Conservation (phyloP, 345 rosid species). For the Pugionium dolabratum region DNA sequence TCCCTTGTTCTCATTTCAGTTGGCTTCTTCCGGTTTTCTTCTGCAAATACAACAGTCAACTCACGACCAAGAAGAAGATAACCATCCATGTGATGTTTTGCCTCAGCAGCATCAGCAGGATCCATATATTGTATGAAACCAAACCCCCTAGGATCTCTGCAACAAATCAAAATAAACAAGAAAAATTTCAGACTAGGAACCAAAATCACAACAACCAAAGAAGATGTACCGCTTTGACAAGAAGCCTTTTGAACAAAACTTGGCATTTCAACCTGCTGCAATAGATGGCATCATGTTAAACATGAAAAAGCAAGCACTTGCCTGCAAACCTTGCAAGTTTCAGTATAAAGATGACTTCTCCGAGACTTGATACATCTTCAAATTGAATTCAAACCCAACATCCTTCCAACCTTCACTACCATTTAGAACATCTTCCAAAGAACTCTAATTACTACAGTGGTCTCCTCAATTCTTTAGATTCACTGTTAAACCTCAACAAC, state of each 20-base stretch:
- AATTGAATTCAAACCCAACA: slow-evolving; percentile 96
- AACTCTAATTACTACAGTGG: slow-evolving; percentile 91
- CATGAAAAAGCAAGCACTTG: slow-evolving; percentile 91
- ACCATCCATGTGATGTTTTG: slow-evolving; percentile 94
- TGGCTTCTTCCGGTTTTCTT: slow-evolving; percentile 98
- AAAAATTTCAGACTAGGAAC: slow-evolving; percentile 19
- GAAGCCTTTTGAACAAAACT: slow-evolving; percentile 46
- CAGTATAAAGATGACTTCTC: slow-evolving; percentile 96
- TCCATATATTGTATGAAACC: slow-evolving; percentile 89
- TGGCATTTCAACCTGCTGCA: slow-evolving; percentile 59
- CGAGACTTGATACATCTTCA: slow-evolving; percentile 98
- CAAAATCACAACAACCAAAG: slow-evolving; percentile 20
- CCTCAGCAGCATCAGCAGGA: slow-evolving; percentile 91
- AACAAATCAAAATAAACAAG: slow-evolving; percentile 21
- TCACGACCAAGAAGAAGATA: slow-evolving; percentile 86
- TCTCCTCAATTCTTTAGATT: slow-evolving; percentile 94
- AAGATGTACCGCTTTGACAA: slow-evolving; percentile 35
- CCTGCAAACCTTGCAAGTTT: slow-evolving; percentile 94
- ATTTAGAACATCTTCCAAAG: slow-evolving; percentile 95
- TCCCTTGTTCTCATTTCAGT: slow-evolving; percentile 91
- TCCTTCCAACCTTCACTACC: slow-evolving; percentile 99
- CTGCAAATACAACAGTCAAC: slow-evolving; percentile 94
- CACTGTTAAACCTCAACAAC: slow-evolving; percentile 92
- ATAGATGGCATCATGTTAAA: slow-evolving; percentile 63
- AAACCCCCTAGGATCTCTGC: slow-evolving; percentile 98